Evolutionary conservation across 2,329 filamentous ascomycete genomes (phyloP).

Genomic region (Fusarium tricinctum): DNA sequence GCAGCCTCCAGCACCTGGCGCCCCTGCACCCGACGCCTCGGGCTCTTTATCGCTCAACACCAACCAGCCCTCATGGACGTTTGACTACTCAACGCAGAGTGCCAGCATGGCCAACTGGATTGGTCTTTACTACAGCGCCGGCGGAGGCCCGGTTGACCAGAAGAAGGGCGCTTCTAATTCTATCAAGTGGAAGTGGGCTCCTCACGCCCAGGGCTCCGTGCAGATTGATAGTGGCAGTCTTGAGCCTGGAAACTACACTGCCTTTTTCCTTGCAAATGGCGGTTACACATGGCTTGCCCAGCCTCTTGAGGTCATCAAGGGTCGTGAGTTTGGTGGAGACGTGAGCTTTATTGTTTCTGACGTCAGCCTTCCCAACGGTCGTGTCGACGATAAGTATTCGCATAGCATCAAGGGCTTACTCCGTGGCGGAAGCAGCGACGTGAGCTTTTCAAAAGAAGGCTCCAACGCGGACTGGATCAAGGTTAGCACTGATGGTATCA

Average conservation of each 20-base stretch:
- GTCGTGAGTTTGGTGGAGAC: constrained; percentile 34
- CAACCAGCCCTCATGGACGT: constrained; percentile 49
- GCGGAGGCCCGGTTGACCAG: constrained; percentile 55
- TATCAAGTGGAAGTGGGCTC: constrained; percentile 55
- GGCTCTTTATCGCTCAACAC: constrained; percentile 40
- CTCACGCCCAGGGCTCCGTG: constrained; percentile 47
- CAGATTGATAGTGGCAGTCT: constrained; percentile 46
- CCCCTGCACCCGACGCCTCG: not conserved
- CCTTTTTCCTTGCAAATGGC: constrained; percentile 55
- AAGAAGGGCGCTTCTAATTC: constrained; percentile 48
- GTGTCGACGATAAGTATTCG: constrained; percentile 53
- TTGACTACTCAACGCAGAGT: constrained; percentile 53
- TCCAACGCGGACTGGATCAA: constrained; percentile 52
- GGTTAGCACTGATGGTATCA: constrained; percentile 51
- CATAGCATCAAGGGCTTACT: constrained; percentile 54
- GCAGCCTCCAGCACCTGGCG: not conserved
- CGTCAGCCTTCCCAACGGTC: constrained; percentile 55
- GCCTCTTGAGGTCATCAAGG: constrained; percentile 51
- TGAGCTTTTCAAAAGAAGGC: constrained; percentile 50
- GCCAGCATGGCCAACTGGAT: constrained; percentile 56
- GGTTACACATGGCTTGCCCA: constrained; percentile 56
- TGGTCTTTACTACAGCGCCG: constrained; percentile 53
- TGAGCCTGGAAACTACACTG: constrained; percentile 53
- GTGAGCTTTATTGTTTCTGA: constrained; percentile 51
- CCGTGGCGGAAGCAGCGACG: constrained; percentile 42